These are phyloP conservation scores for Plectranthus barbatus DNA, from an alignment of 257 asterid species.

Conservation along the genomic window DNA sequence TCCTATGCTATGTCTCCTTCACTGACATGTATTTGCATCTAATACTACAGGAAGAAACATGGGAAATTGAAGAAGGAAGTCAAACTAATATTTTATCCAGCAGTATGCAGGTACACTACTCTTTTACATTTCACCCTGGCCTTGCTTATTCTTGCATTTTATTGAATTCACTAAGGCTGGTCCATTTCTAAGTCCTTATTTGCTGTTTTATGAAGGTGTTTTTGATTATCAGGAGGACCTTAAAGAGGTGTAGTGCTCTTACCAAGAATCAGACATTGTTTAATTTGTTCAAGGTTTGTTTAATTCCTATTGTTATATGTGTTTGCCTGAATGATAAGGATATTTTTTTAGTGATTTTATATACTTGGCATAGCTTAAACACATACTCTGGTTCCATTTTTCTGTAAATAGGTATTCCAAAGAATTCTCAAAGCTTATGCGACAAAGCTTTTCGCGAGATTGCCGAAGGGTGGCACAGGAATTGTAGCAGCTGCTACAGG, in stretches of 20 bases:
- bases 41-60: constrained; percentile 78
- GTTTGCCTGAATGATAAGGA: neutral
- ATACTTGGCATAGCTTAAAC: neutral
- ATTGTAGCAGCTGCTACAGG: constrained; percentile 99
- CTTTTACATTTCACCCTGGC: neutral
- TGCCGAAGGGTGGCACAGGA: constrained; percentile 98
- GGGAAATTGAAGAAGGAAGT: constrained; percentile 97
- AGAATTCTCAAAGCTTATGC: constrained; percentile 93
- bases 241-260: constrained; percentile 94
- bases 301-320: neutral
- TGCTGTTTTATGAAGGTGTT: constrained; percentile 54
- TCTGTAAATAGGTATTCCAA: constrained; percentile 54
- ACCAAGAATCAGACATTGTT: constrained; percentile 80
- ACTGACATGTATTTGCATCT: constrained; percentile 19
- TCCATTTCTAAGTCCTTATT: constrained; percentile 12
- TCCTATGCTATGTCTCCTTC: constrained; percentile 9
- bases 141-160: constrained; percentile 3
- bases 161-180: neutral
- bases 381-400: constrained; percentile 9
- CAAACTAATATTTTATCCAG: constrained; percentile 88
- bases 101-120: constrained; percentile 79
- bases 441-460: constrained; percentile 74
- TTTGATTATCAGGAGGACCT: constrained; percentile 78
- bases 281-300: constrained; percentile 81
- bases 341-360: neutral